A percentile compares a stretch with the other conserved stretches of the same genome.
These are phyloP conservation scores for Exophiala phaeomuriformis DNA, from an alignment of 2,329 filamentous ascomycete genomes.

Conservation along the genomic window DNA sequence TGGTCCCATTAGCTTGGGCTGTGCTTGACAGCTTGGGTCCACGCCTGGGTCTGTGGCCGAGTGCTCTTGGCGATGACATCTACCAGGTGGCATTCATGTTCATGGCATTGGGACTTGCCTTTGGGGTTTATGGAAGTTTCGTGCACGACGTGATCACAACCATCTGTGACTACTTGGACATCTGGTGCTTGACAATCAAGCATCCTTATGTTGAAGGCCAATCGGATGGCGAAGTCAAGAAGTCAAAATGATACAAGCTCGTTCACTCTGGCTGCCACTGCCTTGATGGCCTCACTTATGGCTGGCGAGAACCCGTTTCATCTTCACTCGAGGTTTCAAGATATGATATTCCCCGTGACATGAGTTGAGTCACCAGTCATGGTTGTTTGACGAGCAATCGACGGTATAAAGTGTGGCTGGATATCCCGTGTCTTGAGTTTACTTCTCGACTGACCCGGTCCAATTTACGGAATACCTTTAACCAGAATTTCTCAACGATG, in stretches of 20 bases:
- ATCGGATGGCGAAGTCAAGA: slow-evolving; percentile 20
- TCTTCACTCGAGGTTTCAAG: background rate
- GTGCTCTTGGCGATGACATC: slow-evolving; percentile 63
- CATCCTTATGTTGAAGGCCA: slow-evolving; percentile 51
- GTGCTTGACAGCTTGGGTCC: slow-evolving; percentile 77
- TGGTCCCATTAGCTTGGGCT: slow-evolving; percentile 67
- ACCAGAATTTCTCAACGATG: slow-evolving; percentile 1
- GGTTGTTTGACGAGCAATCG: background rate
- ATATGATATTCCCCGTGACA: background rate
- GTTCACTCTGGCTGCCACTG: background rate
- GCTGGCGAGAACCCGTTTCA: background rate
- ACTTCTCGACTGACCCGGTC: background rate
- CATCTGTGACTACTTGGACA: slow-evolving; percentile 96
- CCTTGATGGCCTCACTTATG: background rate
- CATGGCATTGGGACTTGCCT: slow-evolving; percentile 69
- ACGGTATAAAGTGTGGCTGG: background rate
- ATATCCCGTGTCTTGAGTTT: background rate
- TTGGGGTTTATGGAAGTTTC: slow-evolving; percentile 96
- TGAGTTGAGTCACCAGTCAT: background rate
- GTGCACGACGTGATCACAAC: slow-evolving; percentile 93
- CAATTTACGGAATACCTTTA: background rate
- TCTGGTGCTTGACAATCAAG: slow-evolving; percentile 98
- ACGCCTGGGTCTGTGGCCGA: slow-evolving; percentile 63
- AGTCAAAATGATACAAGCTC: slow-evolving; percentile 14
- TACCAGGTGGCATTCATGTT: slow-evolving; percentile 92